Percentiles rank a stretch among this genome's conserved stretches.
phyloP scores from a whole-genome alignment of 2,329 filamentous ascomycete genomes.

The Fusarium mundagurra region DNA sequence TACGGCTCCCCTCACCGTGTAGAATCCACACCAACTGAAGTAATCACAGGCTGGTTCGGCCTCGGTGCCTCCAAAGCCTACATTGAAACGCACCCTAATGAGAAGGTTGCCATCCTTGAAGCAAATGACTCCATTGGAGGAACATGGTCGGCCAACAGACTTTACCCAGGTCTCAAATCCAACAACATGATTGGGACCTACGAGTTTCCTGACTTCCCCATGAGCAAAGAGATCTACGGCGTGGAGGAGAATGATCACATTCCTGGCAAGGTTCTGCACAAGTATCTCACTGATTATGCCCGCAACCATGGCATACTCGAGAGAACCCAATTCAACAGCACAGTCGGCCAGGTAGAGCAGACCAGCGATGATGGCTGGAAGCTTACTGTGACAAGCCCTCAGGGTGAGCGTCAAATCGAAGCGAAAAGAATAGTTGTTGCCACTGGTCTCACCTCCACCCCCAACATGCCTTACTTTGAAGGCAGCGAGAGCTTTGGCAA shows the following conservation, averaged over 20 bases:
- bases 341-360: constrained; percentile 55
- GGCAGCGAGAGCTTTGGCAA: constrained; percentile 50
- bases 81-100: constrained; percentile 57
- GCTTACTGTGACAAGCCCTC: not conserved
- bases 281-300: constrained; percentile 50
- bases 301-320: constrained; percentile 58
- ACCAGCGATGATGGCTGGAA: constrained; percentile 25
- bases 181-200: constrained; percentile 58
- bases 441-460: constrained; percentile 57
- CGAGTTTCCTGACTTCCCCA: constrained; percentile 71
- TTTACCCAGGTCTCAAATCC: constrained; percentile 69
- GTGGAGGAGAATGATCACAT: constrained; percentile 48
- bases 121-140: constrained; percentile 62
- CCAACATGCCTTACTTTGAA: constrained; percentile 51
- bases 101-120: constrained; percentile 61
- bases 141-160: constrained; percentile 67
- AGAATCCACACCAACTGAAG: not conserved
- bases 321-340: constrained; percentile 58
- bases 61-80: constrained; percentile 63
- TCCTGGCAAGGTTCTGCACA: constrained; percentile 48
- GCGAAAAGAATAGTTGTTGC: constrained; percentile 55
- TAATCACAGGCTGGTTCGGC: constrained; percentile 44
- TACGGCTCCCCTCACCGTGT: fast-evolving
- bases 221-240: constrained; percentile 57
- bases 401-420: not conserved